phyloP scores from a whole-genome alignment of 208 protist genomes.

The Sergeia podlipaevii region DNA sequence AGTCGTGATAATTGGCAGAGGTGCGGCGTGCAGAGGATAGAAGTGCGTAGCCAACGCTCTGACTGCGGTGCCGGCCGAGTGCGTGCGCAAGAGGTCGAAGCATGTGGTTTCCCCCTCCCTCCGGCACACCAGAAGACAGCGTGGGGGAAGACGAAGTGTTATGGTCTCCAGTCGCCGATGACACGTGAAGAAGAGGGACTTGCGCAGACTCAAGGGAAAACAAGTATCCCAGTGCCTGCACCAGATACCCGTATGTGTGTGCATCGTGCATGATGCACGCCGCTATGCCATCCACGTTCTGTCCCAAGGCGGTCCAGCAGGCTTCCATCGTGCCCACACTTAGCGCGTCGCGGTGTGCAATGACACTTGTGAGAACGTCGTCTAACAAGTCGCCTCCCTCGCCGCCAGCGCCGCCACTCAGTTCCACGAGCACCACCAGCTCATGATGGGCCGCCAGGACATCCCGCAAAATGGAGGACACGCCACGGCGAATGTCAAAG shows the following conservation, averaged over 20 bases:
- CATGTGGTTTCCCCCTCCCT: neutral
- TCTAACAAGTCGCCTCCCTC: constrained; percentile 21
- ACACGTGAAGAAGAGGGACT: constrained; percentile 52
- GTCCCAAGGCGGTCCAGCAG: constrained; percentile 48
- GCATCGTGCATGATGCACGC: constrained; percentile 30
- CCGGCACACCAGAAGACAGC: neutral
- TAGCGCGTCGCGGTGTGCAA: constrained; percentile 47
- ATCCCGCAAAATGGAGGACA: constrained; percentile 45
- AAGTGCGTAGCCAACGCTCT: constrained; percentile 17
- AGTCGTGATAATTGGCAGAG: no score
- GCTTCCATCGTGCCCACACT: constrained; percentile 24
- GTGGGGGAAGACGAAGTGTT: neutral
- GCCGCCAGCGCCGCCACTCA: constrained; percentile 13
- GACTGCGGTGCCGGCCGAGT: constrained; percentile 10
- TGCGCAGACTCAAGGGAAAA: constrained; percentile 40
- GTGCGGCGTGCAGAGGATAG: constrained; percentile 8
- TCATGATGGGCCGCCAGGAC: constrained; percentile 41
- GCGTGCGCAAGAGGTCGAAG: neutral
- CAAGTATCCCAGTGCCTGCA: constrained; percentile 46
- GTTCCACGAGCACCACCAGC: constrained; percentile 13
- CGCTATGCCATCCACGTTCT: constrained; percentile 49
- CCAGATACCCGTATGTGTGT: constrained; percentile 58
- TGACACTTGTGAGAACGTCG: constrained; percentile 52
- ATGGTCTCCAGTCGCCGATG: neutral
- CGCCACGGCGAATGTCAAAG: constrained; percentile 33